Evolutionary conservation across 164 flowering plant species (phyloP), one percentile per base, ranked within the genome.

Genomic region (Stephania japonica): DNA sequence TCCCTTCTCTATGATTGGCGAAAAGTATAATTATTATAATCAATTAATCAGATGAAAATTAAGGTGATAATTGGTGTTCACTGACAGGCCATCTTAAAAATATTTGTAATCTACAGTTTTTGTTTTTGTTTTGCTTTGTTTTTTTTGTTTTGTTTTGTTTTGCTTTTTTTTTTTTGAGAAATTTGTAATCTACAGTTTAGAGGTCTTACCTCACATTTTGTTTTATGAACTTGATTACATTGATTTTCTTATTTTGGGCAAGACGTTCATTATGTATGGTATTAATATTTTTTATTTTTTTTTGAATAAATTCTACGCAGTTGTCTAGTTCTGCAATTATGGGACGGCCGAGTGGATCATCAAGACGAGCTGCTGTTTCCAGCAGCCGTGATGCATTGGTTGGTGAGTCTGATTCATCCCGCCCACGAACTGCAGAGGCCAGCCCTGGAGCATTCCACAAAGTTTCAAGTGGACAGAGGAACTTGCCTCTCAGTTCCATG

Each of bases 281-380:
- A 47, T 47, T 47, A 12, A 47, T 47, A 7, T 47, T 9, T 47
- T 7, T 9, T 47, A 47, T 47, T 47, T 47, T 47, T 7, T 47
- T 7, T 47, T 3, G 24, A 1, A 49, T 69, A 73, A 19, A 42
- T 42, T 18, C 67, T 44, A 10, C 80, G 83, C 92, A 93, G 97
- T 62, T 86, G 42, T 77, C 94, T 50, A 82, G 79, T 77, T 84
- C 91, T 41, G 76, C 74, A 42, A 82, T 88, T 70, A 47, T 88
- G 77, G 92, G 88, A 59, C 84, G 86, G 71, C 80, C 94, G 32
- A 85, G 93, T 75, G 94, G 97, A 72, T 86, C 95, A 49, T 85
- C 91, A 70, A 86, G 96, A 84, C 90, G 87, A 65, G 86, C 81
- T 78, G 87, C 86, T 77, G 85, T 87, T 64, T 84, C 95, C 61